Base-by-base conservation (phyloP, 495 filamentous ascomycete genomes). In the Penicillium goetzii region DNA sequence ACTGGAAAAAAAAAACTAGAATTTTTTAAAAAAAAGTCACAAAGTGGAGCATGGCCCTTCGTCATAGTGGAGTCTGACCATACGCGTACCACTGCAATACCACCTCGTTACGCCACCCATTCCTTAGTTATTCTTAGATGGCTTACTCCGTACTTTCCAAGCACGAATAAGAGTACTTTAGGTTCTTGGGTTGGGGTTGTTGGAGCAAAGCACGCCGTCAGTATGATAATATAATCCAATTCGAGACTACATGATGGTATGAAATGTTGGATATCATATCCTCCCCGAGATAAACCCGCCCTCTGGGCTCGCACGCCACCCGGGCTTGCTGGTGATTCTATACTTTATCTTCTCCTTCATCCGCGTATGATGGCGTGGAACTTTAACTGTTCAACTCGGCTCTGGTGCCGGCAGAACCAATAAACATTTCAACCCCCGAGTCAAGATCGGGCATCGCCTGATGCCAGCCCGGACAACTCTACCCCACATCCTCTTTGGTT, bases 401-500 rank as follows among this genome's bases (percentile, higher is more conserved):
- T 51, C 47, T 51, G 47, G 47, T 51, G 47, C 25, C 25, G 47
- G 47, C 26, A 30, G 47, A 17, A 28, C 25, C 47, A 51, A 30
- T 30, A 51, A 12, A 10, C 43, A 47, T 17, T 1, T 12, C 12
- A 17, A 47, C 43, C 19, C 43, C 19, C 36, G 41, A 33, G 30
- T 53, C 40, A 14, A 45, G 28, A 45, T 58, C 36, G 53, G 36
- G 52, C 57, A 67, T 69, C 63, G 63, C 52, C 67, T 72, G 62
- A 59, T 58, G 38, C 26, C 51, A 47, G 32, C 57, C 28, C 30
- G 26, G 45, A 14, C 19, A 30, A 41, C 34, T 32, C 26, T 69
- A 63, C 70, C 70, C 67, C 70, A 68, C 67, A 64, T 62, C 43
- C n/a, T 25, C 45, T 15, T 23, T 38, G 14, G 25, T n/a, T 33